Percentiles rank a stretch among this genome's conserved stretches.
Conservation (phyloP, 2,329 filamentous ascomycete species). For the Xylaria sp. region DNA sequence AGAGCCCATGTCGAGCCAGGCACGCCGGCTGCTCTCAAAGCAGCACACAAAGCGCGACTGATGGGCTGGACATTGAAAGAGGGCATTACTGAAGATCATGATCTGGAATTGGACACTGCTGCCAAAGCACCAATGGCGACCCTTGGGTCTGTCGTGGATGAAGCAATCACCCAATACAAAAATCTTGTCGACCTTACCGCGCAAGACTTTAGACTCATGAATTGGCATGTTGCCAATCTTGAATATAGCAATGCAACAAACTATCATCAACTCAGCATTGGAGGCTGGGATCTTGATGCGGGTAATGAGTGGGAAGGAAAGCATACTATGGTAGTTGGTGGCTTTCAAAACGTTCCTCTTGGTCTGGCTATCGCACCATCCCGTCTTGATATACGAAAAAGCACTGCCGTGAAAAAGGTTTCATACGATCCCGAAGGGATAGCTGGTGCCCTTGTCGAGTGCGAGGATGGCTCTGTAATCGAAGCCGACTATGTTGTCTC, state of each 20-base stretch:
- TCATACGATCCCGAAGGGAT: slow-evolving; percentile 65
- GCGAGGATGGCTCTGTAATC: slow-evolving; percentile 78
- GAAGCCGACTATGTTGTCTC: slow-evolving; percentile 92
- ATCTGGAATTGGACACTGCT: slow-evolving; percentile 75
- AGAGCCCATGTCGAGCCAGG: slow-evolving; percentile 77
- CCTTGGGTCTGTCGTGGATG: slow-evolving; percentile 89
- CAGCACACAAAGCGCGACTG: slow-evolving; percentile 77
- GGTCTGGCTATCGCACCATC: slow-evolving; percentile 82
- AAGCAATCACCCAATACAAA: slow-evolving; percentile 89
- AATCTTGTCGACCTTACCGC: slow-evolving; percentile 82
- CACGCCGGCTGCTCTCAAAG: slow-evolving; percentile 74
- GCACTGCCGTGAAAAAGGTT: slow-evolving; percentile 77
- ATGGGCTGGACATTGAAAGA: slow-evolving; percentile 85
- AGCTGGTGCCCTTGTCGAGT: slow-evolving; percentile 71
- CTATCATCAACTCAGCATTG: slow-evolving; percentile 85
- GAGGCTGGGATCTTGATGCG: slow-evolving; percentile 95
- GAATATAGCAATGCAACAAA: slow-evolving; percentile 97
- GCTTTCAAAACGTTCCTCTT: slow-evolving; percentile 92
- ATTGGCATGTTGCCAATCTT: slow-evolving; percentile 98
- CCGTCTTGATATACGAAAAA: slow-evolving; percentile 79
- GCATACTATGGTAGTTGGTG: slow-evolving; percentile 92
- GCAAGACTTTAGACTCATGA: slow-evolving; percentile 88
- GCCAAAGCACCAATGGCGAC: slow-evolving; percentile 75
- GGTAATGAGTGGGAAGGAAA: slow-evolving; percentile 97
- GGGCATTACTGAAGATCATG: slow-evolving; percentile 69